Percentiles rank a stretch among this genome's conserved stretches.
These are phyloP conservation scores for Fusarium succisae DNA, from an alignment of 2,329 filamentous ascomycete species.

Conservation along the genomic window DNA sequence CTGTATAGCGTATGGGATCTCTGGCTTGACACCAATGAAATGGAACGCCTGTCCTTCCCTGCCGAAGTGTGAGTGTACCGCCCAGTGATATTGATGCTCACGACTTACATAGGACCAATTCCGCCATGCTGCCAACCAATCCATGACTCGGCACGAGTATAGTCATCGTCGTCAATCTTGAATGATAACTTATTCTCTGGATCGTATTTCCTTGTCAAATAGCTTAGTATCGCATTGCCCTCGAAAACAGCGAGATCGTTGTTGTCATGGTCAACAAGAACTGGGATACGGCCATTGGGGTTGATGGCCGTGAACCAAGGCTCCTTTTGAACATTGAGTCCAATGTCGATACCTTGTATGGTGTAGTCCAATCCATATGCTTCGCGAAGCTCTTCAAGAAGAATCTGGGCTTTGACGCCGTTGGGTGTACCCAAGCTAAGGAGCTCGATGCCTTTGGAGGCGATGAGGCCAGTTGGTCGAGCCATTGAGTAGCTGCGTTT, in stretches of 20 bases:
- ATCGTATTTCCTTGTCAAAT: conserved; percentile 79
- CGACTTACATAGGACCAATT: conserved; percentile 66
- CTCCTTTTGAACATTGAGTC: conserved; percentile 72
- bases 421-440: conserved; percentile 66
- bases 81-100: neutral
- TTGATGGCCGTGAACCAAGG: conserved; percentile 70
- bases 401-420: conserved; percentile 65
- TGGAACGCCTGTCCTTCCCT: conserved; percentile 82
- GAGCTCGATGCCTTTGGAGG: conserved; percentile 71
- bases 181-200: conserved; percentile 57
- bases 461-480: conserved; percentile 63
- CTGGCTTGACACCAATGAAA: conserved; percentile 73
- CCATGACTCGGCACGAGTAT: conserved; percentile 57
- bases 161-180: conserved; percentile 50
- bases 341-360: conserved; percentile 67
- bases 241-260: conserved; percentile 75
- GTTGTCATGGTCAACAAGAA: conserved; percentile 72
- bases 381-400: conserved; percentile 74
- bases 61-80: conserved; percentile 23
- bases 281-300: conserved; percentile 73
- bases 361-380: conserved; percentile 70
- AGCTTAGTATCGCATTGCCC: conserved; percentile 76
- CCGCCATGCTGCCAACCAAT: conserved; percentile 79
- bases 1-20: conserved; percentile 75
- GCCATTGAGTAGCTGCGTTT: conserved; percentile 38